Base-by-base conservation (phyloP, 768 basidiomycete species). In the Clavulina sp. region DNA sequence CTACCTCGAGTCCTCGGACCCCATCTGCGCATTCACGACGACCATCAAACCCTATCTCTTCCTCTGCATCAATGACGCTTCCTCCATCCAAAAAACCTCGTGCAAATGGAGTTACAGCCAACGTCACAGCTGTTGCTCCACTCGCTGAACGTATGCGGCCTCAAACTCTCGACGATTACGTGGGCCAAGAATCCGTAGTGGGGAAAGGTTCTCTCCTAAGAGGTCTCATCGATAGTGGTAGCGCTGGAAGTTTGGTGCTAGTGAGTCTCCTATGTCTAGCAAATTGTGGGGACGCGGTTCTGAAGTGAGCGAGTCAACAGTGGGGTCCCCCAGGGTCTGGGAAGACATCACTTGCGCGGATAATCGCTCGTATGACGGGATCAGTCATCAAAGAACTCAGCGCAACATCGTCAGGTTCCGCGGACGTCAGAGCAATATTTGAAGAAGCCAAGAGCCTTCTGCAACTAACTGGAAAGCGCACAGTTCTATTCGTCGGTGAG, bases 61-160 rank as follows among this genome's bases (percentile, higher is more conserved):
- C 54, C 7, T 54, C 55, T 50, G 52, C 56, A 5, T 36, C 48
- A 4, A 21, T 7, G 46, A 34, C 16, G 19, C 54, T n/a, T 26
- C 34, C 24, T 51, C 13, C 43, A 24, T 49, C 52, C 33, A 52
- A 55, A 26, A 50, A 51, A n/a, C 57, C 23, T 31, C 47, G 21
- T 30, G 43, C 28, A 55, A 57, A 29, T 61, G 60, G 53, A 60
- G 59, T 55, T 4, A 53, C 63, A 18, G 48, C 50, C 7, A 56
- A 62, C 32, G 33, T 65, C 1, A 57, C 66, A 30, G 53, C 60
- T 19, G 69, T 70, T 13, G 65, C 70, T 2, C 82, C 82, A 0
- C 64, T 88, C 1, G 81, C 87, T 0, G 86, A 88, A 60, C 70
- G 72, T 19, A 70, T 87, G 40, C 72, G 86, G 5, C 86, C 86